Base-by-base conservation (phyloP, 225 moss, liverwort and hornwort genomes). In the Sphagnum contortum region DNA sequence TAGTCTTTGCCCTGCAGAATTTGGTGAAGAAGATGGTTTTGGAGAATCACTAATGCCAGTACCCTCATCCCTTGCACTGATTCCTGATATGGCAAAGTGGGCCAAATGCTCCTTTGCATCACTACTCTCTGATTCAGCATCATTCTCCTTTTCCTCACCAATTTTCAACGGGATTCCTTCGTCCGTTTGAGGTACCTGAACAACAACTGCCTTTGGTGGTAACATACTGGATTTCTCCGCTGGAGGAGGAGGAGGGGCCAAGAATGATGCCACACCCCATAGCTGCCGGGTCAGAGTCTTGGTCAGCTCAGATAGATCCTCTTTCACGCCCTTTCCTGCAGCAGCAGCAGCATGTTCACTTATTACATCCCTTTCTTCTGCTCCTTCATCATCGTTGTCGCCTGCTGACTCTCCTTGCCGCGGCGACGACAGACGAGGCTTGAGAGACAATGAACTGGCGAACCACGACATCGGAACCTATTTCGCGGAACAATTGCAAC, bases 231-330 rank as follows among this genome's bases (percentile, higher is more conserved):
- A 44, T 45, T 46, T 45, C 48, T 49, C 5, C 49, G 68, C 52
- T 44, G 72, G 74, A 13, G 50, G 60, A 12, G 91, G 83, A 64
- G 91, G 94, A 68, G 94, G 94, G 73, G 91, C 87, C 75, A 94
- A 66, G 69, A 94, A 91, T 6, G 94, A 88, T 51, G 91, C 94
- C 58, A 91, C 91, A 44, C 94, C 94, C 94, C 94, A 94, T 44
- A 94, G 76, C 69, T 91, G 91, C 58, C 84, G 77, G 49, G 91
- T 80, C 45, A 94, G 73, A 70, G 85, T 89, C 74, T 89, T 94
- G 60, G 81, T 89, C 52, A 94, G 67, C 71, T 87, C 85, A 48
- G 91, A 86, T 48, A 94, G 70, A 72, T 94, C 94, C 66, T 91
- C 91, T 70, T 85, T 87, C 70, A 91, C 85, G 54, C 85, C 85